Base-by-base conservation (phyloP, 1,284 basidiomycete species). In the Microbotryum saponariae region DNA sequence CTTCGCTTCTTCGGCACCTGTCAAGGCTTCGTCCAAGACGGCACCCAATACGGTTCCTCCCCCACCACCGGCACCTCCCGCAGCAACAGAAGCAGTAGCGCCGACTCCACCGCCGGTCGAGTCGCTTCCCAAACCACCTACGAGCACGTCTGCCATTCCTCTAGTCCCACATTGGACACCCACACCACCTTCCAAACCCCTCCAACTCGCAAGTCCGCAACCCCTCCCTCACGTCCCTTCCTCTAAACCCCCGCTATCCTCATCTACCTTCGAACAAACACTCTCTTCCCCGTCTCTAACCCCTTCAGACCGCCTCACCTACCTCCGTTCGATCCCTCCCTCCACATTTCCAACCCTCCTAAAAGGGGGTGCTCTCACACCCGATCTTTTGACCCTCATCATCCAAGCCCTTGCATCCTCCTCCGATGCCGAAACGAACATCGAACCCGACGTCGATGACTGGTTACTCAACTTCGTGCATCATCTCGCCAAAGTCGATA, bases 291-390 rank as follows among this genome's bases (percentile, higher is more conserved):
- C 31, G 27, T 45, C 49, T 7, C 54, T 54, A 4, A 42, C 20
- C 42, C 18, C 55, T 47, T 33, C 49, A 37, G 54, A 21, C 27
- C 49, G 46, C 54, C 47, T 58, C 45, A 52, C 53, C 6, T 37
- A 56, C 42, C 31, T 65, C 4, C 67, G 86, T 82, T 78, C 77
- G 47, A 78, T 87, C 52, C 74, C 80, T 0, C 82, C 85, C 0
- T 51, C 75, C 8, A 74, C 77, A n/a, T 73, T 87, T 14, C 83
- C 84, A 0, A 64, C 77, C 0, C 73, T 88, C 50, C 86, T 85
- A 74, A 80, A 85, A 69, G 81, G 77, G 0, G 85, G 47, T 18
- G 55, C 85, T 0, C 77, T 89, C 31, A 86, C 87, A 52, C 80
- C 87, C 0, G 71, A 78, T 1, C 70, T 85, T 20, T 78, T 89